These are phyloP conservation scores for Huiozyma sinensis DNA, from an alignment of 805 yeast species.

Conservation along the genomic window DNA sequence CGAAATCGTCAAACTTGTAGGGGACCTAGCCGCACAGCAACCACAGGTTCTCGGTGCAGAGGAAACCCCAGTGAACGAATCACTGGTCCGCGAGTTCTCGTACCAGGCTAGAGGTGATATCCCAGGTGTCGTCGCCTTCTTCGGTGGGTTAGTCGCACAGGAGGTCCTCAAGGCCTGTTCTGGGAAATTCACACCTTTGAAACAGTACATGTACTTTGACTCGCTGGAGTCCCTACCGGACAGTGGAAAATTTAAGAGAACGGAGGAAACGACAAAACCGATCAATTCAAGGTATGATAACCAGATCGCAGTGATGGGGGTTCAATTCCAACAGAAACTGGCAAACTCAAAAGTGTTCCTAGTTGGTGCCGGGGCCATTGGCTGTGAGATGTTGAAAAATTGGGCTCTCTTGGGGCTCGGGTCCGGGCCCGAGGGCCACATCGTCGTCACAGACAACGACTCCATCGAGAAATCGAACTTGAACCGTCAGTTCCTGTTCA, in stretches of 20 bases:
- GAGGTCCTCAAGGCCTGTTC: constrained; percentile 93
- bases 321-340: constrained; percentile 58
- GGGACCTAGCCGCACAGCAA: constrained; percentile 45
- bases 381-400: constrained; percentile 95
- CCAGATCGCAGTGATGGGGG: constrained; percentile 93
- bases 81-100: constrained; percentile 59
- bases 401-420: constrained; percentile 98
- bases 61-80: constrained; percentile 46
- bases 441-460: constrained; percentile 79
- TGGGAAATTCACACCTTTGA: constrained; percentile 88
- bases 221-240: constrained; percentile 85
- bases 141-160: constrained; percentile 93
- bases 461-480: constrained; percentile 91
- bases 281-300: constrained; percentile 77
- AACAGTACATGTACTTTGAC: constrained; percentile 88
- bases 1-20: constrained; percentile 49
- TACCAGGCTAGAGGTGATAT: constrained; percentile 86
- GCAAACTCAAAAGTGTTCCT: constrained; percentile 75
- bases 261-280: constrained; percentile 64
- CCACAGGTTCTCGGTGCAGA: constrained; percentile 40
- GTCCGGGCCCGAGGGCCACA: constrained; percentile 79
- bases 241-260: constrained; percentile 44
- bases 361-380: constrained; percentile 98
- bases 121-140: constrained; percentile 79
- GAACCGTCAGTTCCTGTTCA: constrained; percentile 91